phyloP scores from a whole-genome alignment of 1,284 basidiomycete species.

The Fereydounia khargensis region DNA sequence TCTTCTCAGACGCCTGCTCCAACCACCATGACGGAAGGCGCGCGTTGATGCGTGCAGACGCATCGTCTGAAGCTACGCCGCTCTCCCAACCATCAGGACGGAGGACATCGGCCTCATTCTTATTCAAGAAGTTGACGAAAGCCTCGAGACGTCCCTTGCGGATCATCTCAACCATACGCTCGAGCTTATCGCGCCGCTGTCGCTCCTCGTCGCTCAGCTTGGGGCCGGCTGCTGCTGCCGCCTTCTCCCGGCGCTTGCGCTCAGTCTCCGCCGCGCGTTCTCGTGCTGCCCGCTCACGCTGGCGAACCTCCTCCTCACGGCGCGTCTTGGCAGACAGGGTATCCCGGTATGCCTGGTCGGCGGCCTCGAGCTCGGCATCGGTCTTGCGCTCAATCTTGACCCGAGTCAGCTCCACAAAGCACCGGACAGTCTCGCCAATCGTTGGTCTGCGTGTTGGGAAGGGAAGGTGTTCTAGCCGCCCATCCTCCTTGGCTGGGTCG shows the following conservation, averaged over 20 bases:
- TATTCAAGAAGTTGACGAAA: conserved; percentile 75
- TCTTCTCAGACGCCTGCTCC: conserved; percentile 13
- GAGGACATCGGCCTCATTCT: conserved; percentile 65
- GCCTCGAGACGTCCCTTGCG: conserved; percentile 78
- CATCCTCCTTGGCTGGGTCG: conserved; percentile 48
- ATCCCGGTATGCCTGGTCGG: conserved; percentile 34
- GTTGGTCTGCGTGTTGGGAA: conserved; percentile 65
- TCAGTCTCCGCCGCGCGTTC: conserved; percentile 13
- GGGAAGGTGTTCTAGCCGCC: conserved; percentile 54
- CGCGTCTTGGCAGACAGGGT: conserved; percentile 17
- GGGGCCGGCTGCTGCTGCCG: conserved; percentile 6
- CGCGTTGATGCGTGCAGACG: conserved; percentile 21
- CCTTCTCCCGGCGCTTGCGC: conserved; percentile 16
- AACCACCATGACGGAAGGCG: conserved; percentile 47
- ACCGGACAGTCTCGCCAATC: conserved; percentile 82
- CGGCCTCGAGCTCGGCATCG: conserved; percentile 73
- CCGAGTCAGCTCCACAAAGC: conserved; percentile 80
- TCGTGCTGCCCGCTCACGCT: conserved; percentile 28
- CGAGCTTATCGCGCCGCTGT: conserved; percentile 18
- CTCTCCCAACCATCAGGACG: conserved; percentile 8
- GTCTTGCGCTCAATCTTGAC: conserved; percentile 84
- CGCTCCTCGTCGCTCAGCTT: conserved; percentile 26
- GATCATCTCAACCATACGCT: conserved; percentile 80
- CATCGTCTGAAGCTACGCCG: conserved; percentile 1
- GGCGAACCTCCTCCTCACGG: conserved; percentile 28